Evolutionary conservation across 352 stramenopile genomes (phyloP).

Genomic region (Phytophthora parvispora): DNA sequence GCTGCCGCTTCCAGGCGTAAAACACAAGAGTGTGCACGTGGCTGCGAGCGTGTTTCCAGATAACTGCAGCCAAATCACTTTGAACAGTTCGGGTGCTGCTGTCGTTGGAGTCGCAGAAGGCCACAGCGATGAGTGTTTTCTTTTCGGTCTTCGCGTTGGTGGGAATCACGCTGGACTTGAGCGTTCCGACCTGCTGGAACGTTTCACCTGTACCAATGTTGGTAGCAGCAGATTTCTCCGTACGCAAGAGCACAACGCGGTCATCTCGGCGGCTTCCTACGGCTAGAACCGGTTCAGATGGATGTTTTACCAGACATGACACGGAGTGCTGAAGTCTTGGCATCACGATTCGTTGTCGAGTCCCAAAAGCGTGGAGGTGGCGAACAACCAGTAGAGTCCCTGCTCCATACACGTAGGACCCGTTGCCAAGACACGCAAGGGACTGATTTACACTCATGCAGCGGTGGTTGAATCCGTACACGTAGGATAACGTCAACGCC

Average conservation of each 20-base stretch:
- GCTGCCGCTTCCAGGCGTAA: slow-evolving; percentile 53
- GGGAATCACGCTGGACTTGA: slow-evolving; percentile 21
- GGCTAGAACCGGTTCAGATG: slow-evolving; percentile 49
- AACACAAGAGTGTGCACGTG: slow-evolving; percentile 59
- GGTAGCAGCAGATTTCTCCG: slow-evolving; percentile 22
- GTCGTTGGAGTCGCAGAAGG: slow-evolving; percentile 36
- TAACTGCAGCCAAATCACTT: slow-evolving; percentile 55
- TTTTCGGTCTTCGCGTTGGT: not conserved
- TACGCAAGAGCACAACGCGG: slow-evolving; percentile 41
- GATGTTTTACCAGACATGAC: slow-evolving; percentile 62
- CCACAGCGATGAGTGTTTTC: slow-evolving; percentile 30
- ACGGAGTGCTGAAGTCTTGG: slow-evolving; percentile 58
- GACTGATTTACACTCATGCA: slow-evolving; percentile 56
- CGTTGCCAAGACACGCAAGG: slow-evolving; percentile 35
- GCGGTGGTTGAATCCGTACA: slow-evolving; percentile 63
- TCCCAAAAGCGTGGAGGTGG: slow-evolving; percentile 44
- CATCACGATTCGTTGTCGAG: slow-evolving; percentile 39
- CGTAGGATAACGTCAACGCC: slow-evolving; percentile 56
- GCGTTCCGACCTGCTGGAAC: slow-evolving; percentile 39
- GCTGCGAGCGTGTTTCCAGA: slow-evolving; percentile 56
- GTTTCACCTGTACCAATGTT: slow-evolving; percentile 16
- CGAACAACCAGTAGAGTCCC: slow-evolving; percentile 56
- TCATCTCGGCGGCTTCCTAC: slow-evolving; percentile 50
- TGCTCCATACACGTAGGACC: slow-evolving; percentile 51
- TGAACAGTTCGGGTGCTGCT: slow-evolving; percentile 20